Base-by-base conservation (phyloP, 116 monocot species). In the Thalassia testudinum region DNA sequence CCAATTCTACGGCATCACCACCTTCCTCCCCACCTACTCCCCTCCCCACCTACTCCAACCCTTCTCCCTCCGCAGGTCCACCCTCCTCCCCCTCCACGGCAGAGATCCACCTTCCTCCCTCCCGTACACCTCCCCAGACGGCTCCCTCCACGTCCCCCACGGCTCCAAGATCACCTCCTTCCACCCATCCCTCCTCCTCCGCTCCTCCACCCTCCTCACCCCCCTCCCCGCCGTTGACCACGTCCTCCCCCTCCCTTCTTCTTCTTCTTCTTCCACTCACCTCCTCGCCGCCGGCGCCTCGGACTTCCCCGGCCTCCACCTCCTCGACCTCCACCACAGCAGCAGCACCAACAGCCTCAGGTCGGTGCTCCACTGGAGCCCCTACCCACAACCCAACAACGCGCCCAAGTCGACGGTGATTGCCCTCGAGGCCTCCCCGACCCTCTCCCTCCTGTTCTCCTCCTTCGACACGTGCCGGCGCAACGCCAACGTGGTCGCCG, bases 381-480 rank as follows among this genome's bases (percentile, higher is more conserved):
- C 51, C 27, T 29, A 62, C 37, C 71, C 78, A 14, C 42, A 58
- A 0, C 20, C 18, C 8, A 5, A 72, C 29, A 5, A 72, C 29
- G 24, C 27, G 0, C 21, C 49, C 16, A 42, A 40, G 0, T 62
- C 87, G 24, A 74, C 76, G 1, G 84, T 85, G 43, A 76, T 70
- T 59, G 69, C 79, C 15, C 56, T 85, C 27, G 85, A 58, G 27
- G 15, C 69, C 19, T 73, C 88, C 26, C 62, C 75, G 5, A 65
- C 78, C 1, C n/a, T n/a, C n/a, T 11, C 18, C 16, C 60, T 64
- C 40, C 72, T 90, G 37, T 87, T 95, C 62, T 50, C 69, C 8
- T 78, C 81, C 70, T 95, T 88, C 59, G 95, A 95, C 60, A 74
- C 88, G 10, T 70, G 62, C 49, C 77, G 88, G 1, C 60, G 95